Evolutionary conservation across 2,329 filamentous ascomycete genomes (phyloP).

Genomic region (Lecanicillium sp.): DNA sequence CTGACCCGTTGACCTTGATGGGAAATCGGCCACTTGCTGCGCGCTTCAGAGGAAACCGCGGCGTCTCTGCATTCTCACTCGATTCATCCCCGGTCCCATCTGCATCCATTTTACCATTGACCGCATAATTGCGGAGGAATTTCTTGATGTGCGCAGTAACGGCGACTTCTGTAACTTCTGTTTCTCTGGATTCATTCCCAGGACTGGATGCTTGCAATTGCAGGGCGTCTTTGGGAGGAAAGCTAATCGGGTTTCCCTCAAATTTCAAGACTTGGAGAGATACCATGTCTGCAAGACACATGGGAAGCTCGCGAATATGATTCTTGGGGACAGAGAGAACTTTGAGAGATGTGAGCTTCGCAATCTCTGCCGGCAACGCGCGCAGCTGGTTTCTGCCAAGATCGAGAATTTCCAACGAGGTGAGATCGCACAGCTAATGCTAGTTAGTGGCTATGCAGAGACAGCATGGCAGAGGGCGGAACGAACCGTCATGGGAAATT

Average conservation of each 20-base stretch:
- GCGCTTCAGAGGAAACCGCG: slow-evolving; percentile 60
- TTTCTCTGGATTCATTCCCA: slow-evolving; percentile 52
- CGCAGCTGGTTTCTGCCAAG: slow-evolving; percentile 82
- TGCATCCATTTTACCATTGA: slow-evolving; percentile 46
- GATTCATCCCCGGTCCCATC: slow-evolving; percentile 55
- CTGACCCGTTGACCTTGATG: slow-evolving; percentile 67
- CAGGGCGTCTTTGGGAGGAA: slow-evolving; percentile 66
- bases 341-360: slow-evolving; percentile 75
- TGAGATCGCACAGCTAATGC: slow-evolving; percentile 72
- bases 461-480: slow-evolving; percentile 17
- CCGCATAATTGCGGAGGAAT: slow-evolving; percentile 48
- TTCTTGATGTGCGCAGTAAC: slow-evolving; percentile 57
- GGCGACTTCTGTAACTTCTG: slow-evolving; percentile 56
- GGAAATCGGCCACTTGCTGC: slow-evolving; percentile 60
- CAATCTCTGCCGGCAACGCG: slow-evolving; percentile 70
- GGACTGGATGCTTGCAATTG: slow-evolving; percentile 52
- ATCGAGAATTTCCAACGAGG: slow-evolving; percentile 86
- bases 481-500: slow-evolving; percentile 52
- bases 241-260: slow-evolving; percentile 78
- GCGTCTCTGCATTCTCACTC: slow-evolving; percentile 74
- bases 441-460: slow-evolving; percentile 17
- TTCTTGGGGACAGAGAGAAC: slow-evolving; percentile 86
- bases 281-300: slow-evolving; percentile 82
- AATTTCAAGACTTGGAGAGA: slow-evolving; percentile 86
- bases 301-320: slow-evolving; percentile 74